These are phyloP conservation scores for Halophytophthora polymorphica DNA, from an alignment of 352 stramenopile genomes.

Conservation along the genomic window DNA sequence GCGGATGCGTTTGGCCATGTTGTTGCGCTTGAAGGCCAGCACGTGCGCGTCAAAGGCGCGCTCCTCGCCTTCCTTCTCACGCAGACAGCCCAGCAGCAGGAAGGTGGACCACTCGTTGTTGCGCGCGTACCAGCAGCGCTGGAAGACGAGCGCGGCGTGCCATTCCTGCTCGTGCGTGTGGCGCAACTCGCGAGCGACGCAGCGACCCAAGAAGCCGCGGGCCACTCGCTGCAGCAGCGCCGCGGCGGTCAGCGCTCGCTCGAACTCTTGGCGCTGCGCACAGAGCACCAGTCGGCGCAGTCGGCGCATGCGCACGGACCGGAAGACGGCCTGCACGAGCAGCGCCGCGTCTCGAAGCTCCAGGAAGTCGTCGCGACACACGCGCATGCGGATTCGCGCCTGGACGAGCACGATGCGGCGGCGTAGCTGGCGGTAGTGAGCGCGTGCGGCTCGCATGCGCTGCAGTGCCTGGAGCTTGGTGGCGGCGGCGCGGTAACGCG, in stretches of 20 bases:
- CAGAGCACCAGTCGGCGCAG: constrained; percentile 57
- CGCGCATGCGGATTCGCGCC: constrained; percentile 46
- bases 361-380: constrained; percentile 39
- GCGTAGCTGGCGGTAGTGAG: constrained; percentile 25
- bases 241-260: constrained; percentile 38
- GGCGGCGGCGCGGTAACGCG: constrained; percentile 48
- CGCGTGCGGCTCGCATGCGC: constrained; percentile 44
- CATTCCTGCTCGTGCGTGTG: constrained; percentile 38
- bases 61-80: constrained; percentile 68
- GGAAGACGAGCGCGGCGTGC: constrained; percentile 61
- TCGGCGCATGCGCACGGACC: constrained; percentile 38
- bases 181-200: constrained; percentile 22
- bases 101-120: constrained; percentile 87
- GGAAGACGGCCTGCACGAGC: constrained; percentile 62
- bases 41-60: constrained; percentile 38
- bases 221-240: constrained; percentile 51
- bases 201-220: constrained; percentile 52
- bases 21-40: constrained; percentile 34
- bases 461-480: constrained; percentile 57
- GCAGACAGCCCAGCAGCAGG: constrained; percentile 71
- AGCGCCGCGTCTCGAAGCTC: constrained; percentile 37
- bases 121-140: constrained; percentile 75
- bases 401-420: constrained; percentile 55
- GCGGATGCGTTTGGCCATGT: constrained; percentile 46
- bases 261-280: constrained; percentile 42